Conservation (phyloP, 495 filamentous ascomycete genomes). For the Pseudomonodictys pantanalensis region DNA sequence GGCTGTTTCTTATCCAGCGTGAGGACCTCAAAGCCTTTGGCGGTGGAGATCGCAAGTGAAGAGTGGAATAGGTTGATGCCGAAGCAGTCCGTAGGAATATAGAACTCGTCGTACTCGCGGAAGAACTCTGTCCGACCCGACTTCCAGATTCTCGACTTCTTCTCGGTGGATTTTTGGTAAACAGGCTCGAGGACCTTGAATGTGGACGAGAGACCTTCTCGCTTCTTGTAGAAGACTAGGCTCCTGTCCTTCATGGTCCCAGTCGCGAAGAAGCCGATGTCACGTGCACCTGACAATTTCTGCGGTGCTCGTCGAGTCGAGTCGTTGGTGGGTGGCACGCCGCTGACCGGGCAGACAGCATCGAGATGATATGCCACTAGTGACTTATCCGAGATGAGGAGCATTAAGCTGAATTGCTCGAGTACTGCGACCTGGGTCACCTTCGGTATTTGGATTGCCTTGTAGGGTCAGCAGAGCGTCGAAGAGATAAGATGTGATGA, state of each 20-base stretch:
- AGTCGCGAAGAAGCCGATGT: conserved; percentile 93
- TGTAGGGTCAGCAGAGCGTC: conserved; percentile 26
- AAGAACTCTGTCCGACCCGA: conserved; percentile 88
- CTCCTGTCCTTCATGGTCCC: conserved; percentile 95
- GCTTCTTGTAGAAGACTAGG: conserved; percentile 94
- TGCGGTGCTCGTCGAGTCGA: conserved; percentile 75
- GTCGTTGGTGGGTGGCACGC: conserved; percentile 60
- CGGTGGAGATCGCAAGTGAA: conserved; percentile 84
- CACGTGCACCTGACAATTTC: conserved; percentile 79
- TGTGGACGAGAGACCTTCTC: conserved; percentile 54
- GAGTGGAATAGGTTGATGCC: conserved; percentile 94
- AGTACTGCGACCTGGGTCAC: conserved; percentile 94
- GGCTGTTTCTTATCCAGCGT: conserved; percentile 94
- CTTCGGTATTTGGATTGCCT: conserved; percentile 68
- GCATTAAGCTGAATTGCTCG: conserved; percentile 89
- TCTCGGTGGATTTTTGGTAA: conserved; percentile 79
- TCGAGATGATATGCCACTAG: conserved; percentile 94
- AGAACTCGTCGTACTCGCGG: conserved; percentile 97
- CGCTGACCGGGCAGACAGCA: conserved; percentile 72
- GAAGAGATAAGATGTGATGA: neutral
- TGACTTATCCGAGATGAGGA: conserved; percentile 85
- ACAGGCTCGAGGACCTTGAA: conserved; percentile 81
- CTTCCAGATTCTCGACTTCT: conserved; percentile 66
- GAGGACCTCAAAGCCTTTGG: conserved; percentile 91
- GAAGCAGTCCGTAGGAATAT: conserved; percentile 94